Evolutionary conservation across 495 filamentous ascomycete genomes (phyloP).

Genomic region (Penicillium chermesinum): DNA sequence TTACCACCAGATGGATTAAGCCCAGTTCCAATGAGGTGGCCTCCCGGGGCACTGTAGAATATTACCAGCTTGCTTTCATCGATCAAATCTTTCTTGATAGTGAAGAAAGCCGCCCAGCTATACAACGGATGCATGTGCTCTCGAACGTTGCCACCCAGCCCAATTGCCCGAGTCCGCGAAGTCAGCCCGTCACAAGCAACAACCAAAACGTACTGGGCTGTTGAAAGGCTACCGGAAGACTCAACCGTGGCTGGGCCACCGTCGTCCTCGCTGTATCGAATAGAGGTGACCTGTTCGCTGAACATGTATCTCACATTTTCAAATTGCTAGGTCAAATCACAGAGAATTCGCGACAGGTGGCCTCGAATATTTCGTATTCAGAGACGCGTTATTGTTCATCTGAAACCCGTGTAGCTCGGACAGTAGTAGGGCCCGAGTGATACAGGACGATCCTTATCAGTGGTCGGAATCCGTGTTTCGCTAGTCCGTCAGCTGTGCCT

Average conservation of each 20-base stretch:
- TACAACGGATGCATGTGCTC: constrained; percentile 34
- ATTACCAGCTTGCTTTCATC: constrained; percentile 27
- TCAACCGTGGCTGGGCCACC: constrained; percentile 32
- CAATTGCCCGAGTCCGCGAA: constrained; percentile 44
- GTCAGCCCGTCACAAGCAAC: constrained; percentile 46
- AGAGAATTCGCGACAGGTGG: constrained; percentile 43
- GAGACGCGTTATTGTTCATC: constrained; percentile 42
- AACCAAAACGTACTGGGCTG: constrained; percentile 42
- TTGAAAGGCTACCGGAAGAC: constrained; percentile 29
- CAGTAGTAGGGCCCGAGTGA: constrained; percentile 1
- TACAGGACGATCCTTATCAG: too few relatives aligned
- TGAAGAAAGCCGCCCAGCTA: constrained; percentile 38
- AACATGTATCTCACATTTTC: constrained; percentile 42
- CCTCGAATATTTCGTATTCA: constrained; percentile 56
- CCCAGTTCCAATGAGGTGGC: constrained; percentile 31
- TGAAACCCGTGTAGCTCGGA: constrained; percentile 5
- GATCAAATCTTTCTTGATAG: constrained; percentile 33
- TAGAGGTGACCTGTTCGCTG: constrained; percentile 23
- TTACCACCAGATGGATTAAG: constrained; percentile 26
- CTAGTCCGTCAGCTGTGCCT: too few relatives aligned
- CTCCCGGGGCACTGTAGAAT: constrained; percentile 31
- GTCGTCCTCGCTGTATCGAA: constrained; percentile 7
- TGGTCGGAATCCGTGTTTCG: too few relatives aligned
- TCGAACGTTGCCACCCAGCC: constrained; percentile 33
- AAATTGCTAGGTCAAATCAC: constrained; percentile 37